These are phyloP conservation scores for Carpinus fangiana DNA, from an alignment of 306 rosid species.

Conservation along the genomic window DNA sequence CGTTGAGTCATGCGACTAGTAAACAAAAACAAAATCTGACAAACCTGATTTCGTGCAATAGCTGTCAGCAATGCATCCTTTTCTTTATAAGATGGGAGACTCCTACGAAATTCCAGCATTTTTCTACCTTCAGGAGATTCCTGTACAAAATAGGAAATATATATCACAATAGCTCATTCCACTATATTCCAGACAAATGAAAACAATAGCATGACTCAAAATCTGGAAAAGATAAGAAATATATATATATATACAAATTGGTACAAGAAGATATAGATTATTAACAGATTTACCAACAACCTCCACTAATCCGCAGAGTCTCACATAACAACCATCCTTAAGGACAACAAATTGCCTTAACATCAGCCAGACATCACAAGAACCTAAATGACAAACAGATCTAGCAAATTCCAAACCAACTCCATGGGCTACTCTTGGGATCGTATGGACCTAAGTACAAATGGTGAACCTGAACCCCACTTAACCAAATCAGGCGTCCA, in stretches of 20 bases:
- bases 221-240: constrained; percentile 4
- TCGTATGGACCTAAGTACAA: background rate
- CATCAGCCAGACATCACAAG: background rate
- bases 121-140: constrained; percentile 74
- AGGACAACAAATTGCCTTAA: background rate
- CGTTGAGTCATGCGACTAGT: background rate
- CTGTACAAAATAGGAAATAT: constrained; percentile 40
- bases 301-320: background rate
- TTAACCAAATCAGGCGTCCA: background rate
- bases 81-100: constrained; percentile 85
- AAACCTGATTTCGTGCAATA: constrained; percentile 79
- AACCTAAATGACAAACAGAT: background rate
- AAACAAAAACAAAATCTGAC: background rate
- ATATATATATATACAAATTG: background rate
- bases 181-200: background rate
- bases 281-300: background rate
- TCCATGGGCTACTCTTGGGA: background rate
- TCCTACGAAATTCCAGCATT: constrained; percentile 75
- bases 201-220: constrained; percentile 5
- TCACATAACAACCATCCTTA: background rate
- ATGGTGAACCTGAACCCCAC: background rate
- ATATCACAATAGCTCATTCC: constrained; percentile 28
- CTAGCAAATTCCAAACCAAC: background rate
- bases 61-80: constrained; percentile 70
- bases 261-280: background rate